These are phyloP conservation scores for Tulasnella sp. DNA, from an alignment of 768 basidiomycete species.

Conservation along the genomic window DNA sequence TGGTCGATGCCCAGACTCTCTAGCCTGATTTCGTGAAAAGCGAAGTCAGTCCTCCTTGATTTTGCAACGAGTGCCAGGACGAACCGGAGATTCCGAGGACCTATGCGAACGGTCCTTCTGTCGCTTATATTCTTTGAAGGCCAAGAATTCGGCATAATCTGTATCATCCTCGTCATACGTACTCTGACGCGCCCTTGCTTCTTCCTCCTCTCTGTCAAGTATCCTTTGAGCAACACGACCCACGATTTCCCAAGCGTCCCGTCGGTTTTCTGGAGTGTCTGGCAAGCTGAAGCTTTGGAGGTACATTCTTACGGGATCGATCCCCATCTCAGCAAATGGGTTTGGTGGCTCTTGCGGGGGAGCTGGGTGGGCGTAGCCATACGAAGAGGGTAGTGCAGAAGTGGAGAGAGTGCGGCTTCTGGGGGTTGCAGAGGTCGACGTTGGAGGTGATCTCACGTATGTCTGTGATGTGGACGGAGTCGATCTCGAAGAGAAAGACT, in stretches of 20 bases:
- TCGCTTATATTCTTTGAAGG: background rate
- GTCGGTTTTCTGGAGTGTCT: background rate
- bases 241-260: background rate
- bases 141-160: background rate
- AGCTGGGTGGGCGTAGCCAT: background rate
- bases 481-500: background rate
- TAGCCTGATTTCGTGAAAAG: too few relatives aligned
- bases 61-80: background rate
- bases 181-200: background rate
- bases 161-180: background rate
- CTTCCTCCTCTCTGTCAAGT: background rate
- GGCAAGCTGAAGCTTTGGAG: background rate
- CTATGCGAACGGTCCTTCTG: background rate
- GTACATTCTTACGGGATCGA: background rate
- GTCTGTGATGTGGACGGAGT: background rate
- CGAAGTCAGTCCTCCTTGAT: background rate
- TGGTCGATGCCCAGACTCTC: too few relatives aligned
- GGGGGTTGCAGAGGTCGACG: background rate
- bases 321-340: background rate
- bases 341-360: background rate
- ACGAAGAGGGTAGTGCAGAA: background rate
- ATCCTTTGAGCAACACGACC: background rate
- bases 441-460: background rate
- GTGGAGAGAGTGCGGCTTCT: background rate
- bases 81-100: background rate